Percentiles rank a stretch among this genome's conserved stretches.
These are phyloP conservation scores for Scalesia atractyloides DNA, from an alignment of 129 eudicot species.

Conservation along the genomic window DNA sequence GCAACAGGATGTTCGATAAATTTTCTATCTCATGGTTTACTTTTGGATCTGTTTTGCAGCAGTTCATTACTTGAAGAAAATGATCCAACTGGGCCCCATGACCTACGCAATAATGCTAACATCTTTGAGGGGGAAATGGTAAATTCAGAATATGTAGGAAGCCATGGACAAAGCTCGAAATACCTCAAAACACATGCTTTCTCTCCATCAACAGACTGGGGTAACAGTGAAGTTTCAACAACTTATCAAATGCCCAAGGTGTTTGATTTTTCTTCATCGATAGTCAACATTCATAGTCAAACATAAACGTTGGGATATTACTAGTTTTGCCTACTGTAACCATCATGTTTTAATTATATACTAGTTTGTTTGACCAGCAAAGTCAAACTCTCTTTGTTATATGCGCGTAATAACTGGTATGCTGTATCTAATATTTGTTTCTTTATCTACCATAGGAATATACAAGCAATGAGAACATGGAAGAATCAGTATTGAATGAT, in stretches of 20 bases:
- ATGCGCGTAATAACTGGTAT: not conserved
- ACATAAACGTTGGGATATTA: no score
- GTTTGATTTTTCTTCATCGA: not conserved
- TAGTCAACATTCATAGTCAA: no score
- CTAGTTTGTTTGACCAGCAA: slow-evolving; percentile 11
- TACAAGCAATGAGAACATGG: slow-evolving; percentile 39
- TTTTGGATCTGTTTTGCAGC: slow-evolving; percentile 32
- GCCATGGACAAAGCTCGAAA: slow-evolving; percentile 39
- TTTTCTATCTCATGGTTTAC: slow-evolving; percentile 24
- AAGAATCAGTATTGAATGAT: slow-evolving; percentile 56
- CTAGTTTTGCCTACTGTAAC: no score
- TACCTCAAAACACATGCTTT: slow-evolving; percentile 37
- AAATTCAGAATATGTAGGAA: slow-evolving; percentile 24
- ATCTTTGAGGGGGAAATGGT: slow-evolving; percentile 22
- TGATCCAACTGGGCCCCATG: slow-evolving; percentile 28
- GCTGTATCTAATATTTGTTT: slow-evolving; percentile 22
- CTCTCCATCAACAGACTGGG: slow-evolving; percentile 44
- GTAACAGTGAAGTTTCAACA: slow-evolving; percentile 34
- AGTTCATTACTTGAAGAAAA: slow-evolving; percentile 64
- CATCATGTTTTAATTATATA: no score
- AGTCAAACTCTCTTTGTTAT: slow-evolving; percentile 7
- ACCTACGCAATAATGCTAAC: slow-evolving; percentile 36
- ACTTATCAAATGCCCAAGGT: slow-evolving; percentile 44
- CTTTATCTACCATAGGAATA: slow-evolving; percentile 18
- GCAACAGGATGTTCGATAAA: not conserved